Evolutionary conservation across 805 yeast genomes (phyloP).

Genomic region (Cyberlindnera euphorbiiphila): DNA sequence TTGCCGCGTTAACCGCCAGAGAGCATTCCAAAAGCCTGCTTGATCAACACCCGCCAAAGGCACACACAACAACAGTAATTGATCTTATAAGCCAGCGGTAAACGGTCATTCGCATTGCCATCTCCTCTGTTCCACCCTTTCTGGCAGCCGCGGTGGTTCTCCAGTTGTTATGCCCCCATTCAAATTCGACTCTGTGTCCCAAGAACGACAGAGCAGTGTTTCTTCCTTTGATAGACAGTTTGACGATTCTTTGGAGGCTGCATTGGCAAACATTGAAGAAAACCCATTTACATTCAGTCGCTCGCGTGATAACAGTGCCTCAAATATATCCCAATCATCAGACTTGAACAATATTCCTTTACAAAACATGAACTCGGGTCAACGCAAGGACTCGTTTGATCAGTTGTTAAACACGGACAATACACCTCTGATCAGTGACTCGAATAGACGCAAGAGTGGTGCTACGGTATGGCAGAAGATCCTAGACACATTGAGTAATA

Average conservation of each 20-base stretch:
- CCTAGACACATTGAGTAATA: constrained; percentile 8
- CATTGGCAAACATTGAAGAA: constrained; percentile 49
- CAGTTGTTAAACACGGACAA: constrained; percentile 21
- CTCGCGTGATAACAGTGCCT: constrained; percentile 27
- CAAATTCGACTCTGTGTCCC: constrained; percentile 15
- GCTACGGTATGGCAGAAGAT: constrained; percentile 18
- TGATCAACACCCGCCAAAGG: too few species aligned
- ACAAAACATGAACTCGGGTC: constrained; percentile 26
- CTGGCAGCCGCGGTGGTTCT: too few species aligned
- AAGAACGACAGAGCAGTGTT: constrained; percentile 28
- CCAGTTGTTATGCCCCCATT: constrained; percentile 27
- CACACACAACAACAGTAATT: too few species aligned
- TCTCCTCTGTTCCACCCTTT: too few species aligned
- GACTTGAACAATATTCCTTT: constrained; percentile 33
- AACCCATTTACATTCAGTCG: constrained; percentile 29
- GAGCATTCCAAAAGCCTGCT: too few species aligned
- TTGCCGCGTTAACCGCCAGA: too few species aligned
- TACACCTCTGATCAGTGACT: constrained; percentile 14
- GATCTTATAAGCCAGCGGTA: too few species aligned
- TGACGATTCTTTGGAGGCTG: constrained; percentile 63
- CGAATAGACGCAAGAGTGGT: too few species aligned
- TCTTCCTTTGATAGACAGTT: constrained; percentile 58
- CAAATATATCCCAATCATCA: constrained; percentile 28
- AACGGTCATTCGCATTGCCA: too few species aligned
- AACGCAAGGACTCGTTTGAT: constrained; percentile 27